Evolutionary conservation across 179 eudicot species (phyloP), one percentile per base, ranked within the genome.

Genomic region (Patellifolia procumbens): DNA sequence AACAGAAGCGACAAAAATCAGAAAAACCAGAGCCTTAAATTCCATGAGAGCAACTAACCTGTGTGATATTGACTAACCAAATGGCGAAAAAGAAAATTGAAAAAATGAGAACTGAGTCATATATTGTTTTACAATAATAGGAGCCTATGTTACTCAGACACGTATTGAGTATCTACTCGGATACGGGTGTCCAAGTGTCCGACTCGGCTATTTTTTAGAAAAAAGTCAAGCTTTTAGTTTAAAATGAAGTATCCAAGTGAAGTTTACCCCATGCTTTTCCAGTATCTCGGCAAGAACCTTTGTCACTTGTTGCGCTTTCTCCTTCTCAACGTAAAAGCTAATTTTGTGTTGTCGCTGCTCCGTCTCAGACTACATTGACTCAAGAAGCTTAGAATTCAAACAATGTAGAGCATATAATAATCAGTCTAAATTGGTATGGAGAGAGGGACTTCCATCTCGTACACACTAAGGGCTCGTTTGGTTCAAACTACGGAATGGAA

Each of bases 271-370:
- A 37, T 86, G 93, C 73, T 86, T 89, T 78, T 80, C 86, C 74
- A 93, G 79, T 74, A 63, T 69, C 79, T 83, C 87, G 24, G 88
- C 83, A 77, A 95, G 95, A 80, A 70, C 83, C 80, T 90, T 93
- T 70, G 43, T 95, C 65, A 95, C 89, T 81, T 87, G 89, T 58
- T 81, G 88, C 37, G 97, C 99, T 80, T 90, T 91, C 43, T 95
- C 97, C 84, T 93, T 95, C 82, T 89, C 80, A 68, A 95, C 91
- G 73, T 93, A 89, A 77, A 95, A 95, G 84, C 97, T 95, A 71
- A 89, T 90, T 78, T 95, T 95, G 83, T 95, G 99, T 5, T 95
- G 90, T 55, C 97, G 86, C 79, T 91, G 96, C 81, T 95, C 99
- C 1, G 99, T 82, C 82, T 91, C 99, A 20, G 92, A 63, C 99